phyloP scores from a whole-genome alignment of 345 rosid species.

The Odontarrhena argentea region DNA sequence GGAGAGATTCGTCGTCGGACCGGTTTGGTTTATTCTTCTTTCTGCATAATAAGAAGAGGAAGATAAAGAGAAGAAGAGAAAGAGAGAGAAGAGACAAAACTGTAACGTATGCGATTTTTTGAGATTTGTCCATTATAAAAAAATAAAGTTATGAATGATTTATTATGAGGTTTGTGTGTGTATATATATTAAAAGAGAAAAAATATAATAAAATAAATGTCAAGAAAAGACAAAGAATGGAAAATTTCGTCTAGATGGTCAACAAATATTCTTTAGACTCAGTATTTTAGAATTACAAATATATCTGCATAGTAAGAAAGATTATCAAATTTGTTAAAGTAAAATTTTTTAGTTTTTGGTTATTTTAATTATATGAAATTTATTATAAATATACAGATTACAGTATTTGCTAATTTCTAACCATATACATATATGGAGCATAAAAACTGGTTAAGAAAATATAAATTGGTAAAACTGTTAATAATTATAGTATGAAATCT shows the following conservation, averaged over 20 bases:
- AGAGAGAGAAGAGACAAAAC: conserved; percentile 54
- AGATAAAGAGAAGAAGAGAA: conserved; percentile 46
- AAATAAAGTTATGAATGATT: not conserved
- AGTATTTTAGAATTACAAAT: not conserved
- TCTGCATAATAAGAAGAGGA: conserved; percentile 55
- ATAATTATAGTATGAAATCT: no score
- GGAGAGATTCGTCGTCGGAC: conserved; percentile 51
- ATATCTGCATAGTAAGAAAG: no score
- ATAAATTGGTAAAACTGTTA: no score
- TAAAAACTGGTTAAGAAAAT: no score
- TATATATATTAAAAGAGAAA: conserved; percentile 11
- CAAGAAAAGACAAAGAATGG: conserved; percentile 6
- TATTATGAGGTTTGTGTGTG: conserved; percentile 20
- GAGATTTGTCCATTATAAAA: conserved; percentile 43
- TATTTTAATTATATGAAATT: no score
- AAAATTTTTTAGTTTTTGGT: no score
- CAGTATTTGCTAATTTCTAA: no score
- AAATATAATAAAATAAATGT: conserved; percentile 18
- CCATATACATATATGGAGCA: no score
- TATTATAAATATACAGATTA: no score
- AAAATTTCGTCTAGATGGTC: conserved; percentile 29
- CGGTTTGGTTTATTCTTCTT: conserved; percentile 58
- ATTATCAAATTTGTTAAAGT: no score
- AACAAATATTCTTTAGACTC: conserved; percentile 20
- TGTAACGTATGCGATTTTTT: conserved; percentile 53